Base-by-base conservation (phyloP, 352 stramenopile genomes). In the Globisporangium camurandrum region DNA sequence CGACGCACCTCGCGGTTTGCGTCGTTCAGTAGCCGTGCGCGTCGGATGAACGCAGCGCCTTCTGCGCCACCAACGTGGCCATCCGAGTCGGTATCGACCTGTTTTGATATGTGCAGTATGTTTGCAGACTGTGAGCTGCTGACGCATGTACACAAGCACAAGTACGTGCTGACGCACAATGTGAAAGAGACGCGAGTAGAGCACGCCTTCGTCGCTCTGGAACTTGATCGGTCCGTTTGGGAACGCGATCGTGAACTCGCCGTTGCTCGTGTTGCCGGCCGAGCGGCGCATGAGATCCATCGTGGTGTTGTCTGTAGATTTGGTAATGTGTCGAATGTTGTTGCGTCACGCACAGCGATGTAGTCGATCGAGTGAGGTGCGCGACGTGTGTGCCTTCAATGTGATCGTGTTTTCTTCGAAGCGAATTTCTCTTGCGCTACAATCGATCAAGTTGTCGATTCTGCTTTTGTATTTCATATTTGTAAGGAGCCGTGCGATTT, bases 221-320 rank as follows among this genome's bases (percentile, higher is more conserved):
- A 93, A 93, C 61, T 84, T 88, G 61, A 93, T 93, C n/a, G 77
- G 75, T 22, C 82, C 82, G 49, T 86, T 88, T 36, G 81, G 67
- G 57, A 91, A 93, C 39, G 67, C 58, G 65, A 93, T 86, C 20
- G 66, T 68, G 59, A 93, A 93, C 55, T 91, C 82, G 36, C 68
- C 70, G 20, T 46, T 49, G 42, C 70, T 64, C 43, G 62, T 55
- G 49, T 43, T 56, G 45, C 51, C 46, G 23, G 54, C 47, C n/a
- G 47, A 55, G 34, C 47, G 46, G 19, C 54, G 54, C 54, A 60
- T 60, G 12, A 58, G 44, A 37, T 58, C 52, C 52, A 58, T 58
- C 27, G 22, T 12, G 2, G 19, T 24, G 16, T 26, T 31, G 31
- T 16, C 8, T 33, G 33, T 27, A 30, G 26, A 19, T 17, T 17